Evolutionary conservation across 78 protist species (phyloP), one percentile per base, ranked within the genome.

Genomic region (Salpingoeca rosetta): DNA sequence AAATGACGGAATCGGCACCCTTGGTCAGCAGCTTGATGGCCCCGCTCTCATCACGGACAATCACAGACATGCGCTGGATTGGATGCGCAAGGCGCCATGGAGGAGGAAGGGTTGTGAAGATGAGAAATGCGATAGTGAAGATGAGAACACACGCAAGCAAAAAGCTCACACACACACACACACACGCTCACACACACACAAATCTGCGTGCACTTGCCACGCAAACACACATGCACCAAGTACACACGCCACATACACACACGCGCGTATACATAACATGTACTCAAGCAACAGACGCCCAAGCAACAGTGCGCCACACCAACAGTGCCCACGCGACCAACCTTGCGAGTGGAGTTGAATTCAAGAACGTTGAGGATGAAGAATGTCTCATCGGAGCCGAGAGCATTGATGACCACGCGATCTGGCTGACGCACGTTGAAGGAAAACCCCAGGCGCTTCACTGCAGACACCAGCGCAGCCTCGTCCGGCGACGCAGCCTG

Each of bases 401-500:
- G 40, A 39, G 81, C 83, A 26, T 41, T 82, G 80, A 84, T 86
- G 82, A 1, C 72, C 38, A 86, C 87, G 44, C 36, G 1, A 41
- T 78, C 44, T 25, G 83, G 80, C 44, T 57, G 76, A 3, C 89
- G 88, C 51, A 12, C 75, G 74, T 74, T 84, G 85, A 94, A 92
- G 38, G 78, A 85, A 10, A 92, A 76, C 27, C 94, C 96, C 3
- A 95, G 85, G 37, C 39, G 73, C 36, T 84, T 57, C 27, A 93
- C 92, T 0, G 94, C 96, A 11, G 1, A 43, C 27, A 96, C 96
- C 40, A 96, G 92, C 40, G 96, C 96, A 35, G 81, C 93, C 83
- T 96, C 98, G 81, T 96, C 98, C 7, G 98, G 98, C 10, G 96
- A 93, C 39, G 92, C 82, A 3, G 96, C 94, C 83, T 92, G 91